Evolutionary conservation across 2,329 filamentous ascomycete species (phyloP).

Genomic region (Ceratocystis diversiconidia): DNA sequence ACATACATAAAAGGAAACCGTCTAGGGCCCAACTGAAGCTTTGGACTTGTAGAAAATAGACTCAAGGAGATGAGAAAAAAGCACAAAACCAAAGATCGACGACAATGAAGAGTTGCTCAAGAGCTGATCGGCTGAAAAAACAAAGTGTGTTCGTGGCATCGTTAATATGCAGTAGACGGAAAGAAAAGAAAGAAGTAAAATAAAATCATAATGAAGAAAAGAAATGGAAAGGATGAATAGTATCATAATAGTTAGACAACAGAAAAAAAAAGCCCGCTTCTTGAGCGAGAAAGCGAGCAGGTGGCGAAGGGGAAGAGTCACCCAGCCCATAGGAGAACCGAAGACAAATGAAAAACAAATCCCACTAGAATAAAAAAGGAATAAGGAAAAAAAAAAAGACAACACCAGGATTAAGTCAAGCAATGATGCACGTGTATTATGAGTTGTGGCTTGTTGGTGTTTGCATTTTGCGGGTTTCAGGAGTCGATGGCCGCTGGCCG

Average conservation of each 20-base stretch:
- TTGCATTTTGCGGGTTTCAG: constrained; percentile 14
- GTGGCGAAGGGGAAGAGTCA: neutral
- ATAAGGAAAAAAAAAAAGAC: neutral
- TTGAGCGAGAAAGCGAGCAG: neutral
- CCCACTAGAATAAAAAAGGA: neutral
- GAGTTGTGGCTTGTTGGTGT: constrained; percentile 9
- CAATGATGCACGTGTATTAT: neutral
- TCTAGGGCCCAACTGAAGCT: neutral
- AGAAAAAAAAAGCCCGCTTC: neutral
- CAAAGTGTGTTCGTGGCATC: neutral
- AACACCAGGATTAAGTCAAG: neutral
- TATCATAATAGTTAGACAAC: constrained; percentile 5
- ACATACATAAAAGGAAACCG: neutral
- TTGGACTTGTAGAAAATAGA: neutral
- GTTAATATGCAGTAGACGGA: constrained; percentile 1
- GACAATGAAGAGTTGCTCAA: neutral
- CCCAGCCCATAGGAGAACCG: neutral
- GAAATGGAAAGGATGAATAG: neutral
- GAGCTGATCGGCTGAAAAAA: neutral
- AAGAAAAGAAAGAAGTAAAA: neutral
- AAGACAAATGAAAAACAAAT: constrained; percentile 1
- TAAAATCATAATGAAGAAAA: neutral
- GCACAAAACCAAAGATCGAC: neutral
- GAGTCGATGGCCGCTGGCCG: constrained; percentile 9
- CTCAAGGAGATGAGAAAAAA: neutral